phyloP scores from a whole-genome alignment of 768 basidiomycete genomes.

The Termitomyces eurrhizus region DNA sequence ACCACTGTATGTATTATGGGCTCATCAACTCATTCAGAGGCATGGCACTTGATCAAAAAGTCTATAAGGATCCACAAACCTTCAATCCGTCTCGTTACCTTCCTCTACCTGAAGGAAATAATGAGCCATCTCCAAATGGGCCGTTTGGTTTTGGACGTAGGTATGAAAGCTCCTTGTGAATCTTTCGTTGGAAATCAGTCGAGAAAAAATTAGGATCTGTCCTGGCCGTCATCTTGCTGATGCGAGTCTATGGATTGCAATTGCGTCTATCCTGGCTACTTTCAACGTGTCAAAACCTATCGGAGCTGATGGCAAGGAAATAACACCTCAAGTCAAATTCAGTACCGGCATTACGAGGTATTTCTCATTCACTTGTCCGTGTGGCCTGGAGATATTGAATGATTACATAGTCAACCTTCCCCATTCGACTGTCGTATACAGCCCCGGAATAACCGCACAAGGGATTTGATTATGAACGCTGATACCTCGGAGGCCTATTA shows the following conservation, averaged over 20 bases:
- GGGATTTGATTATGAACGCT: background rate
- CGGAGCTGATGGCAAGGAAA: background rate
- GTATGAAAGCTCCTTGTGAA: background rate
- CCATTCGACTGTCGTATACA: background rate
- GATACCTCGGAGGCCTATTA: background rate
- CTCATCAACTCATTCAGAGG: background rate
- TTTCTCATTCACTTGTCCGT: background rate
- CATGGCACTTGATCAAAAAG: constrained; percentile 8
- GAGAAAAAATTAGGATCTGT: background rate
- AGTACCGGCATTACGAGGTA: background rate
- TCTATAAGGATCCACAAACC: constrained; percentile 6
- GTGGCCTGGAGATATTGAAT: background rate
- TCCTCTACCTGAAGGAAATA: background rate
- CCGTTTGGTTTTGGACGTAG: constrained; percentile 5
- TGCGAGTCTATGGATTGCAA: background rate
- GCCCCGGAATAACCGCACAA: background rate
- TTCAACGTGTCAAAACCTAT: background rate
- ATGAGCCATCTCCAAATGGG: background rate
- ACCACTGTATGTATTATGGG: background rate
- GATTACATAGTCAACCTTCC: background rate
- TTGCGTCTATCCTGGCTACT: background rate
- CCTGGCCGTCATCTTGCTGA: background rate
- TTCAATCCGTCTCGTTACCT: constrained; percentile 8
- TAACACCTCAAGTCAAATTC: background rate
- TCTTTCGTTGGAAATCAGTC: no score